Base-by-base conservation (phyloP, 305 asterid species). In the Fraxinus angustifolia region DNA sequence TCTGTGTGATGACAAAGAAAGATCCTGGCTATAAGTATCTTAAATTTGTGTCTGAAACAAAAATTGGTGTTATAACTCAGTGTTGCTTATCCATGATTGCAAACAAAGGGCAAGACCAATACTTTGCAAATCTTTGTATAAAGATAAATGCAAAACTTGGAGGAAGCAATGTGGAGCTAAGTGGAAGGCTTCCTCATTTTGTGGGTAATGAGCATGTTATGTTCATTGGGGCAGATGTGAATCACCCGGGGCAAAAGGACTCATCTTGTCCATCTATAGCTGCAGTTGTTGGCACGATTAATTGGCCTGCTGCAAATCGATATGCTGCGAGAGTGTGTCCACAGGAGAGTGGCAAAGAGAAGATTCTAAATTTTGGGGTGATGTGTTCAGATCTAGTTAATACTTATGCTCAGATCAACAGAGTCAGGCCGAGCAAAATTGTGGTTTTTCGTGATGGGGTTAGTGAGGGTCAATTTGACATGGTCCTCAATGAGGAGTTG, bases 191-290 rank as follows among this genome's bases (percentile, higher is more conserved):
- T 34, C 88, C 90, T 12, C 86, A 80, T 76, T 90, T 91, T 11
- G 21, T 12, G 2, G 23, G 38, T 5, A 77, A 53, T 21, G 97
- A 91, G 8, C 88, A 81, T 45, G 93, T 93, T 35, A 92, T 93
- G 93, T 92, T 92, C 26, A 88, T 92, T 30, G 97, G 97, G 42
- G 97, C 97, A 0, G 95, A 92, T 84, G 97, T 92, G 40, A 92
- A 93, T 78, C 97, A 93, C 76, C 97, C 97, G 1, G 89, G 87
- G 0, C 82, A 91, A 0, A 62, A 17, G 70, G 86, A 93, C 82
- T 19, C 4, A 10, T 83, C 88, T 0, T 85, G 91, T 56, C 97
- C 95, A 8, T 92, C 97, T 1, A 92, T 93, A 12, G 95, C 95
- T 33, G 97, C 97, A 2, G 97, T 93, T 38, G 97, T 91, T 21